These are phyloP conservation scores for Pleurotus pulmonarius DNA, from an alignment of 768 basidiomycete species.

Conservation along the genomic window DNA sequence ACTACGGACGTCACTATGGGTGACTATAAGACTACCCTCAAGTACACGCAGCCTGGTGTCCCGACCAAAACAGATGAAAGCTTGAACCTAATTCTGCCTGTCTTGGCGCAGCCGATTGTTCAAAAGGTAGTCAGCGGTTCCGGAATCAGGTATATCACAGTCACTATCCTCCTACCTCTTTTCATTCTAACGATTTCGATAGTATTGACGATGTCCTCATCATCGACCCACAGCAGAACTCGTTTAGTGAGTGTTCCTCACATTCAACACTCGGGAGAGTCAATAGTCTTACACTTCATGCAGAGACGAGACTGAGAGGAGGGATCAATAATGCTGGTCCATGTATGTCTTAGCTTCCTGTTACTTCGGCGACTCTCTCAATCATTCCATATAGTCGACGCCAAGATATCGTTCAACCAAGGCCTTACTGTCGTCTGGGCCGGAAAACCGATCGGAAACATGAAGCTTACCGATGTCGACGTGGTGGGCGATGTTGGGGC, in stretches of 20 bases:
- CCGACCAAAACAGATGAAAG: conserved; percentile 58
- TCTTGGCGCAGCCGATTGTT: conserved; percentile 72
- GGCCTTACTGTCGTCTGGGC: conserved; percentile 63
- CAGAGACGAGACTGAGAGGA: conserved; percentile 53
- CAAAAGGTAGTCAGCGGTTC: conserved; percentile 64
- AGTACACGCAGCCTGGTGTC: conserved; percentile 55
- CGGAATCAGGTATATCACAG: conserved; percentile 44
- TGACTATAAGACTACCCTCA: conserved; percentile 59
- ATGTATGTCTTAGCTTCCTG: conserved; percentile 38
- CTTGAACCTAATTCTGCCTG: conserved; percentile 60
- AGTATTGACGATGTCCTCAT: conserved; percentile 64
- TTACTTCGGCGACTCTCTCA: neutral
- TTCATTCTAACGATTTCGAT: neutral
- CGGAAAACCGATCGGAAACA: conserved; percentile 51
- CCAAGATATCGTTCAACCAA: conserved; percentile 58
- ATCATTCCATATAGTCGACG: conserved; percentile 46
- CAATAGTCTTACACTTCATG: neutral
- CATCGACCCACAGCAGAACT: conserved; percentile 47
- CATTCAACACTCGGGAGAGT: neutral
- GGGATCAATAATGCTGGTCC: conserved; percentile 69
- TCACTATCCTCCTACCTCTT: neutral
- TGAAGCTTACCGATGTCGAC: conserved; percentile 58
- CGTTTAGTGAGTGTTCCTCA: conserved; percentile 43
- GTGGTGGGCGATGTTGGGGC: conserved; percentile 64
- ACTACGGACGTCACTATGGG: conserved; percentile 56